These are phyloP conservation scores for Dendrobium huoshanense DNA, from an alignment of 106 monocot genomes.

Conservation along the genomic window DNA sequence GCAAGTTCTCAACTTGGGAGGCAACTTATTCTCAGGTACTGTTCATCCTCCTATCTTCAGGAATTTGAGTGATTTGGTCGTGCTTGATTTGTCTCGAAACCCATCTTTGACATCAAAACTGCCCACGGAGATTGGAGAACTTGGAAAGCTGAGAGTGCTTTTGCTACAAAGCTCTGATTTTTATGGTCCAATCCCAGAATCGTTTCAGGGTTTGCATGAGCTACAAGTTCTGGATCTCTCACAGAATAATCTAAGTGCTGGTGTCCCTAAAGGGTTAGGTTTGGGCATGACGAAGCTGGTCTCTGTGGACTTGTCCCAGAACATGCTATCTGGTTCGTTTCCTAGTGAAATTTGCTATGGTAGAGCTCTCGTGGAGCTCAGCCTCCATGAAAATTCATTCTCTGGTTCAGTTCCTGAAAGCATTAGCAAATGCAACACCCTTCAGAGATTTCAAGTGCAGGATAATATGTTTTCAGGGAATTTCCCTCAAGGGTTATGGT, in stretches of 20 bases:
- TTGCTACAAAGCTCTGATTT: conserved; percentile 48
- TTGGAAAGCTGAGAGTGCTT: conserved; percentile 31
- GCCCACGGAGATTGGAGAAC: conserved; percentile 37
- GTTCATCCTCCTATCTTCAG: conserved; percentile 31
- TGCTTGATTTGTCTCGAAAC: conserved; percentile 52
- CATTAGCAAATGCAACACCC: conserved; percentile 35
- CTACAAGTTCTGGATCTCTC: conserved; percentile 53
- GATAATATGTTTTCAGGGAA: conserved; percentile 41
- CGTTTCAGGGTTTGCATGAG: conserved; percentile 25
- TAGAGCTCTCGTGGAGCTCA: conserved; percentile 30
- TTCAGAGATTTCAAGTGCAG: conserved; percentile 59
- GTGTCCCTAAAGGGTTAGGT: conserved; percentile 46
- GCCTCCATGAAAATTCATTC: conserved; percentile 41
- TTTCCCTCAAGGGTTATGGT: conserved; percentile 59
- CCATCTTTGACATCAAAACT: conserved; percentile 33
- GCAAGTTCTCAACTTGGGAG: conserved; percentile 49
- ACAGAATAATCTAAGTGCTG: conserved; percentile 51
- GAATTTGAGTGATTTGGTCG: conserved; percentile 30
- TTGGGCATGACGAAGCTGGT: conserved; percentile 30
- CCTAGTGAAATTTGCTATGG: conserved; percentile 45
- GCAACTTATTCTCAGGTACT: conserved; percentile 48
- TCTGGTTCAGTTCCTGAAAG: conserved; percentile 24
- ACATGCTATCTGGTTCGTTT: conserved; percentile 51
- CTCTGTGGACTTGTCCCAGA: conserved; percentile 58
- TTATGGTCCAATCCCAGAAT: conserved; percentile 40